Conservation (phyloP, 768 basidiomycete genomes). For the Collybia sp. region DNA sequence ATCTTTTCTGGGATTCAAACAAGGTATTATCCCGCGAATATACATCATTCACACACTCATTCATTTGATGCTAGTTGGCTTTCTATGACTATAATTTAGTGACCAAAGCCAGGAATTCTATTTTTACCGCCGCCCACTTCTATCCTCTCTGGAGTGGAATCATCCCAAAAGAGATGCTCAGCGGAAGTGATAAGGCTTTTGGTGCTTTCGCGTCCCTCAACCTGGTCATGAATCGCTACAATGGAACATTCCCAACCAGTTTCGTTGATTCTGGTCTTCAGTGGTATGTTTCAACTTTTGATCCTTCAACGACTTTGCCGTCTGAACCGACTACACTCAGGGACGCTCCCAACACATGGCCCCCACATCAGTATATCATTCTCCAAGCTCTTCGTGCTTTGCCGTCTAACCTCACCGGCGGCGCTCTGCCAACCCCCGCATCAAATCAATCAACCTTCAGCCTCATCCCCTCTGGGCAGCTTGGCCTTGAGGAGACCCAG, state of each 20-base stretch:
- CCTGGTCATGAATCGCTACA: slow-evolving; percentile 78
- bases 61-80: slow-evolving; percentile 39
- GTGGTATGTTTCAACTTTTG: slow-evolving; percentile 43
- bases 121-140: slow-evolving; percentile 75
- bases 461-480: slow-evolving; percentile 74
- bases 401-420: slow-evolving; percentile 64
- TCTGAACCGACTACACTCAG: slow-evolving; percentile 22
- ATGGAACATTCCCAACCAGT: slow-evolving; percentile 81
- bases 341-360: slow-evolving; percentile 90
- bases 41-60: neutral
- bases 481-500: slow-evolving; percentile 65
- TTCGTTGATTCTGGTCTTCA: slow-evolving; percentile 77
- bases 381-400: slow-evolving; percentile 74
- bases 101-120: slow-evolving; percentile 52
- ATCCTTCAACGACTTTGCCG: neutral
- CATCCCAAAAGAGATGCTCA: slow-evolving; percentile 64
- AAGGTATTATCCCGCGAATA: slow-evolving; percentile 33
- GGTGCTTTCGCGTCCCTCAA: slow-evolving; percentile 71
- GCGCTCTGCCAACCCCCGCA: slow-evolving; percentile 44
- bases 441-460: slow-evolving; percentile 54
- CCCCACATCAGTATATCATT: slow-evolving; percentile 78
- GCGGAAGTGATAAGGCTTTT: slow-evolving; percentile 55
- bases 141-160: slow-evolving; percentile 89
- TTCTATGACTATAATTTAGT: slow-evolving; percentile 90
- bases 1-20: slow-evolving; percentile 78